These are phyloP conservation scores for Chytriomyces sp. DNA, from an alignment of 192 early-diverging fungal genomes.

Conservation along the genomic window DNA sequence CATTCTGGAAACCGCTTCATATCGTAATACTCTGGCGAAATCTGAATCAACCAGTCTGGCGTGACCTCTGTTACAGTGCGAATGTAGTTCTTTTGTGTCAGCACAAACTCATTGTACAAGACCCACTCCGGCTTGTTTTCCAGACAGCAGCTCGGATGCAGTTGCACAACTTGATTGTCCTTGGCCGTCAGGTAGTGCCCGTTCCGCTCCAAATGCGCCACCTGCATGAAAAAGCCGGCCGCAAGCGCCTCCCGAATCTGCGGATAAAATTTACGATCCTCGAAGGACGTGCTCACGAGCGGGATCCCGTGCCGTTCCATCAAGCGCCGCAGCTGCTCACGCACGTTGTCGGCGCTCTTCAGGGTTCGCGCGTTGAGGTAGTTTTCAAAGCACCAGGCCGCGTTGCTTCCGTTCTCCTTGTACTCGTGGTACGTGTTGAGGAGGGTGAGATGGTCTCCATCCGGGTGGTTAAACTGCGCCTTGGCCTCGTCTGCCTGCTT, in stretches of 20 bases:
- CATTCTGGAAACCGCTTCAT: slow-evolving; percentile 86
- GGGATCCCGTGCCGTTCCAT: slow-evolving; percentile 75
- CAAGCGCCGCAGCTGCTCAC: slow-evolving; percentile 81
- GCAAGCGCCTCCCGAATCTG: slow-evolving; percentile 89
- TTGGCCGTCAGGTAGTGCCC: slow-evolving; percentile 92
- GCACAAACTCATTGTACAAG: slow-evolving; percentile 98
- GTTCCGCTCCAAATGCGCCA: slow-evolving; percentile 83
- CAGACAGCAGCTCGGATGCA: slow-evolving; percentile 91
- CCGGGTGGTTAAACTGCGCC: slow-evolving; percentile 87
- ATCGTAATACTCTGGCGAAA: slow-evolving; percentile 92
- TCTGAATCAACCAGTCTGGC: slow-evolving; percentile 70
- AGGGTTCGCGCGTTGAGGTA: slow-evolving; percentile 88
- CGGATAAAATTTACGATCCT: slow-evolving; percentile 72
- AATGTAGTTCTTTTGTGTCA: slow-evolving; percentile 95
- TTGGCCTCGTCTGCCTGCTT: slow-evolving; percentile 90
- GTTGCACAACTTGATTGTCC: slow-evolving; percentile 94
- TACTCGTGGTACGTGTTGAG: slow-evolving; percentile 97
- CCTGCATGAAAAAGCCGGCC: slow-evolving; percentile 98
- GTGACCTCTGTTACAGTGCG: slow-evolving; percentile 89
- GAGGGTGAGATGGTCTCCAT: slow-evolving; percentile 95
- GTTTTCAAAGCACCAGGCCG: slow-evolving; percentile 92
- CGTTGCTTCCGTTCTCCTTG: slow-evolving; percentile 70
- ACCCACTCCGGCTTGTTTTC: slow-evolving; percentile 98
- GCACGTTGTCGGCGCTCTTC: slow-evolving; percentile 90
- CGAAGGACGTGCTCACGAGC: slow-evolving; percentile 71